Percentiles rank a stretch among this genome's conserved stretches.
Conservation (phyloP, 2,329 filamentous ascomycete species). For the Arthrinium phaeospermum region DNA sequence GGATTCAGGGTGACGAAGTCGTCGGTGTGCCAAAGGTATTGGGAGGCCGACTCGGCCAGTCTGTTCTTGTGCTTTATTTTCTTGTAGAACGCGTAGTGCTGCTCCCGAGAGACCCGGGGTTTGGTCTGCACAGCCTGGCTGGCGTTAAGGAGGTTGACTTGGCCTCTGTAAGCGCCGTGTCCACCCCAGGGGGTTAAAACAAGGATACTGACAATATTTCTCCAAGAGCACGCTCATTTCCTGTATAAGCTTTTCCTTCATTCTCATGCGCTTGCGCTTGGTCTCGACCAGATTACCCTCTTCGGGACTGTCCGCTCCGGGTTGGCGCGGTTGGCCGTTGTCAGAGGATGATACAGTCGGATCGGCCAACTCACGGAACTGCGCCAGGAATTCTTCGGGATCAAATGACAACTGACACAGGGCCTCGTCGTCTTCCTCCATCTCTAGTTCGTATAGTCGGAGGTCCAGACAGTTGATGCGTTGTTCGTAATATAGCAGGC, state of each 20-base stretch:
- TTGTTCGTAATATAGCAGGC: neutral
- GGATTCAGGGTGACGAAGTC: slow-evolving; percentile 2
- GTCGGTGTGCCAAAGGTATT: neutral
- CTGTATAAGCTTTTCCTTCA: neutral
- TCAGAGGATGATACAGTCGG: neutral
- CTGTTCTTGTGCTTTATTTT: neutral
- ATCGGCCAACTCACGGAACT: neutral
- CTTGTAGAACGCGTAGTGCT: neutral
- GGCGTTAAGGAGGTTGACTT: neutral
- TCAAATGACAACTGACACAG: neutral
- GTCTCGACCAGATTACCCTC: neutral
- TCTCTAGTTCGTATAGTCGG: neutral
- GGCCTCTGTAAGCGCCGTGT: neutral
- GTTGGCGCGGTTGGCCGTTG: neutral
- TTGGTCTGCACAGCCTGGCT: neutral
- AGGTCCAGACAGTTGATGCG: neutral
- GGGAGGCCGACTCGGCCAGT: neutral
- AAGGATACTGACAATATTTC: neutral
- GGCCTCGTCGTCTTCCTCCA: neutral
- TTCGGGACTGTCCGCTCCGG: neutral
- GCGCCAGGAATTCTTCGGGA: neutral
- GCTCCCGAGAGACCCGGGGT: neutral
- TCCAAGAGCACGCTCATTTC: neutral
- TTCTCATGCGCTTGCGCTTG: neutral
- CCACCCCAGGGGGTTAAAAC: neutral